A percentile compares a stretch with the other conserved stretches of the same genome.
Evolutionary conservation across 495 filamentous ascomycete genomes (phyloP).

Genomic region (Hyphodiscus hymeniophilus): DNA sequence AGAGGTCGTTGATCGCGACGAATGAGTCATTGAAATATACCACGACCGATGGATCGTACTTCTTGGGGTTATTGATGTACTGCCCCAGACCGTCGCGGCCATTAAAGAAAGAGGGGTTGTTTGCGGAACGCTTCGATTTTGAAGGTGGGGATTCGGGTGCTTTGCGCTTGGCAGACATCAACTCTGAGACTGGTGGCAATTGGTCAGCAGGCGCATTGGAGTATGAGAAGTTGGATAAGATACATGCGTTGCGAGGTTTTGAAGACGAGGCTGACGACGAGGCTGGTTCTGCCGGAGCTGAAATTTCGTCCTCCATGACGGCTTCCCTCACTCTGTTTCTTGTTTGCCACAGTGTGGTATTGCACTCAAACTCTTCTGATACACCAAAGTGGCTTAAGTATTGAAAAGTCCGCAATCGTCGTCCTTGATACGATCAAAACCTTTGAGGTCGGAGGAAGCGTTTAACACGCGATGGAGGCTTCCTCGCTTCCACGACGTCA

Average conservation of each 20-base stretch:
- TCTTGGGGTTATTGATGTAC: slow-evolving; percentile 62
- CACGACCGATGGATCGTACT: slow-evolving; percentile 49
- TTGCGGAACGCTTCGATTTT: not conserved
- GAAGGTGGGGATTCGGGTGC: slow-evolving; percentile 19
- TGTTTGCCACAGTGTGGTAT: too few relatives aligned
- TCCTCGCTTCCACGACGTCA: too few relatives aligned
- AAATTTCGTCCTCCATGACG: slow-evolving; percentile 29
- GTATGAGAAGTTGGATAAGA: slow-evolving; percentile 4
- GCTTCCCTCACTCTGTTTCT: too few relatives aligned
- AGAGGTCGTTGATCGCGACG: slow-evolving; percentile 76
- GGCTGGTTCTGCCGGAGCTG: slow-evolving; percentile 21
- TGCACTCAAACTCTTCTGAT: too few relatives aligned
- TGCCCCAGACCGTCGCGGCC: slow-evolving; percentile 56
- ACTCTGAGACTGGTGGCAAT: not conserved
- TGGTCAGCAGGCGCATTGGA: not conserved
- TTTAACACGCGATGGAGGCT: too few relatives aligned
- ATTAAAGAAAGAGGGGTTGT: slow-evolving; percentile 24
- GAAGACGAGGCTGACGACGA: slow-evolving; percentile 13
- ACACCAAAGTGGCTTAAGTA: too few relatives aligned
- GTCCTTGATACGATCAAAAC: too few relatives aligned
- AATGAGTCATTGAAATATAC: slow-evolving; percentile 63
- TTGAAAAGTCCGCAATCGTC: too few relatives aligned
- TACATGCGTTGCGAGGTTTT: slow-evolving; percentile 3
- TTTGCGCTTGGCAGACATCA: slow-evolving; percentile 5
- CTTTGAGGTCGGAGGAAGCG: too few relatives aligned